Evolutionary conservation across 768 basidiomycete species (phyloP), one percentile per base, ranked within the genome.

Genomic region (Lactarius tabidus): DNA sequence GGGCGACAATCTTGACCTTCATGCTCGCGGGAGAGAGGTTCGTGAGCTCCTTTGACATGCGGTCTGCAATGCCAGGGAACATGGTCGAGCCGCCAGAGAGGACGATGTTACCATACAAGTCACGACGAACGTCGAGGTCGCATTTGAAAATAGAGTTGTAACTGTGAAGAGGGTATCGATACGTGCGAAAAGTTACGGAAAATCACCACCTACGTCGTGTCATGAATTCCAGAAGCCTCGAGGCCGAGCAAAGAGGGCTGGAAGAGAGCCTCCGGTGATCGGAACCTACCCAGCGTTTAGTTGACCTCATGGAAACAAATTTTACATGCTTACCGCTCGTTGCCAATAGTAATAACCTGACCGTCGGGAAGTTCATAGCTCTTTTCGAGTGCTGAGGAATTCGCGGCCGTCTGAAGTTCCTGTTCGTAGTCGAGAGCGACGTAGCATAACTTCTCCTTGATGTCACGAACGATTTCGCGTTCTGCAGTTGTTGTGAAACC

Each of bases 11-110:
- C 86, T 93, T 94, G 80, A 94, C 89, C 84, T 94, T 95, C 90
- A 95, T 90, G 79, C 89, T 91, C 64, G 90, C 84, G 31, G 94
- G 93, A 62, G 90, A 84, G 70, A 95, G 82, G 26, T 88, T 80
- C 26, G 90, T 90, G 75, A 96, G 81, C 79, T 96, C 93, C 83
- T 93, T 94, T 77, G 93, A 90, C 91, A 96, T 92, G 72, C 94
- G 90, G 78, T 96, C 94, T 71, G 93, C 86, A 72, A 96, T 95
- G 81, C 93, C 94, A 71, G 91, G 88, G 90, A 94, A 95, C 93
- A 95, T 95, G 54, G 71, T 72, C 31, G 67, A 72, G 72, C 82
- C 82, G 66, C 81, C 82, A 61, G 90, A 91, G 66, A 93, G 83
- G 63, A 93, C 91, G 67, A 93, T 85, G 79, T 93, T 93, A 69